These are phyloP conservation scores for Asclepias syriaca DNA, from an alignment of 257 asterid genomes.

Conservation along the genomic window DNA sequence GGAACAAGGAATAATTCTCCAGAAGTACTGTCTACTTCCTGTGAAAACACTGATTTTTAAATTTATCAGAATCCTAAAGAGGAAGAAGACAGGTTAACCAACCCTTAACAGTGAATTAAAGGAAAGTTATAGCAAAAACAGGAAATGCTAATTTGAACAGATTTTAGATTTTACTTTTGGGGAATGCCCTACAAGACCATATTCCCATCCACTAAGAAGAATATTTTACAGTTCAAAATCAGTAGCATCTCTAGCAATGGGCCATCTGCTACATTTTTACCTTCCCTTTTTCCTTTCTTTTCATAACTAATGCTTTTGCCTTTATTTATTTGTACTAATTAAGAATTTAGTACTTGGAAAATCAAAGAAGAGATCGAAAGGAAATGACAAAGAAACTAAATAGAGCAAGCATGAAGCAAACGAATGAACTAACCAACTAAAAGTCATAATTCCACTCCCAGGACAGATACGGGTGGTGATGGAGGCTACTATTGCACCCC, in stretches of 20 bases:
- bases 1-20: neutral
- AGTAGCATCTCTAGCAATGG: neutral
- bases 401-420: neutral
- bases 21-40: neutral
- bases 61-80: neutral
- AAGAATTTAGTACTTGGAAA: neutral
- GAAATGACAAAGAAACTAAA: neutral
- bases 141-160: neutral
- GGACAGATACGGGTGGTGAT: neutral
- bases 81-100: neutral
- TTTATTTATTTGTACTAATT: neutral
- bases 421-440: neutral
- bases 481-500: constrained; percentile 56
- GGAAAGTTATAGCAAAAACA: neutral
- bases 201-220: neutral
- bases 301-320: neutral
- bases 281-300: neutral
- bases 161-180: neutral
- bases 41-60: neutral
- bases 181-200: neutral
- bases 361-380: neutral
- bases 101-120: neutral
- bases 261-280: neutral
- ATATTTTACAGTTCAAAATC: neutral
- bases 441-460: neutral